Evolutionary conservation across 192 early-diverging fungal species (phyloP), one percentile per base, ranked within the genome.

Genomic region (Mortierella hygrophila): DNA sequence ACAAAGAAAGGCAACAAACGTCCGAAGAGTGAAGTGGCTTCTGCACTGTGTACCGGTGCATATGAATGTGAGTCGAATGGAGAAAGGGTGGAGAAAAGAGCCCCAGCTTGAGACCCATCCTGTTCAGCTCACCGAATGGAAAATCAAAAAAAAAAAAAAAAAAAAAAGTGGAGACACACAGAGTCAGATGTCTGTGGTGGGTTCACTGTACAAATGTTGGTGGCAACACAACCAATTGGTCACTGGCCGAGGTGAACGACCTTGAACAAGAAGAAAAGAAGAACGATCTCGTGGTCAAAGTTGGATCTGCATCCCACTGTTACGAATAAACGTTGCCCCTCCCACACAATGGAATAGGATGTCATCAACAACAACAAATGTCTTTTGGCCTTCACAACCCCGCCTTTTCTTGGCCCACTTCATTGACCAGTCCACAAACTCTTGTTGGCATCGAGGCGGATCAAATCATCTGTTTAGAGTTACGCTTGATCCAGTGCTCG

Each of bases 1-100:
- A 68, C 23, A 20, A 78, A 52, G 70, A 70, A 70, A 65, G 55
- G 55, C 35, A 72, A 79, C 54, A 79, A 79, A 70, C 37, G 78
- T 71, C 71, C 49, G 32, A 63, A 23, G 38, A 16, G 29, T 8
- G 1, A 8, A n/a, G 52, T 23, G 29, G n/a, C 21, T 21, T 49
- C 72, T 52, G 20, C 37, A 38, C 11, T 74, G 72, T 74, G 72
- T 40, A 41, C 20, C 21, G 18, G 38, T 26, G 5, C 26, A 47
- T 6, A 23, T 74, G 72, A 44, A 74, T 42, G n/a, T 21, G 40
- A 60, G 55, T 20, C 26, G 11, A 75, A 23, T 16, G 54, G 55
- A 71, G 21, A 42, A 38, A 42, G 35, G 70, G 13, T 11, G 70
- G 32, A 35, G 69, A 70, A n/a, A 23, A 21, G 40, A 71, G 70